Evolutionary conservation across 176 grass and related monocot species (phyloP), one percentile per base, ranked within the genome.

Genomic region (Coix lacrymajobi): DNA sequence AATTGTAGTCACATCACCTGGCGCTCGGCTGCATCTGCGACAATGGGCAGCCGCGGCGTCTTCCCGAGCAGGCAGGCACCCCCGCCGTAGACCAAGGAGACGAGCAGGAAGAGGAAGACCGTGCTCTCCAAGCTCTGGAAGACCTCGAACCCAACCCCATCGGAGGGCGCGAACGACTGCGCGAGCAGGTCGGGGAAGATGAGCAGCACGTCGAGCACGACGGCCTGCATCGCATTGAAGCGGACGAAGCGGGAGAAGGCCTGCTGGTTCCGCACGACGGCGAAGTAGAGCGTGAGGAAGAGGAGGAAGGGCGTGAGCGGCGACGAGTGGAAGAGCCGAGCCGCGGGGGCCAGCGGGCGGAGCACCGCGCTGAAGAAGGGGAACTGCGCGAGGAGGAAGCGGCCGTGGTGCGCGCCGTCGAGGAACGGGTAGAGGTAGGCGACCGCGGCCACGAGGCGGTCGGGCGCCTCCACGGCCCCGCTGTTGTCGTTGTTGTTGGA

Each of bases 351-450:
- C 5, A 99, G 89, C 71, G 93, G 96, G 78, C 82, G 73, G 41
- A 98, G 86, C 19, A 92, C 46, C 45, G 92, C 25, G 66, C 64
- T 69, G 68, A 99, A 91, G 73, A 85, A 3, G 3, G 96, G 96
- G 85, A 93, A 99, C 89, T 93, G 91, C 15, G 74, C 60, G 37
- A 90, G 48, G 61, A 90, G 56, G 75, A 90, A 87, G 79, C 88
- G 84, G 24, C 88, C 88, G 68, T 87, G 88, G 84, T 86, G 88
- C 24, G 62, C 88, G 79, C 96, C 96, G 77, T 99, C 93, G 46
- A 99, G 96, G 85, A 99, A 99, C n/a, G 96, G 93, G 83, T 94
- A 99, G 56, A 99, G 80, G 87, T 96, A 99, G 43, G 93, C 94
- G 1, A 77, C 93, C 0, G 96, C 96, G 1, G 96, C 82, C 29